These are phyloP conservation scores for Cantharellus anzutake DNA, from an alignment of 768 basidiomycete species.

Conservation along the genomic window DNA sequence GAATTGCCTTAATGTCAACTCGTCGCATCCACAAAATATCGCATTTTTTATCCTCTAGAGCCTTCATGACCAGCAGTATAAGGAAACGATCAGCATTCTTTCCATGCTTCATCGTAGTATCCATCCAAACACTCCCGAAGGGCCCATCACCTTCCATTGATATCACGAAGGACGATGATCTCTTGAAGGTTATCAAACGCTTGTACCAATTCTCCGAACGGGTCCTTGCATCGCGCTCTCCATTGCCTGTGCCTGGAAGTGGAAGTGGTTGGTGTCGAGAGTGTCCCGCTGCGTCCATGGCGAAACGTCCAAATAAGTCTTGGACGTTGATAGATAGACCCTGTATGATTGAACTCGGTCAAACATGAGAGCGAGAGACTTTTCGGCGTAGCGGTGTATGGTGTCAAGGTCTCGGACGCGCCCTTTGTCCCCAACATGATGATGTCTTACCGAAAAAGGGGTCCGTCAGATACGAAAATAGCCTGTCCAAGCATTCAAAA, in stretches of 20 bases:
- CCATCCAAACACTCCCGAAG: too few relatives aligned
- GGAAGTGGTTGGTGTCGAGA: slow-evolving; percentile 1
- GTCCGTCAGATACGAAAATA: too few relatives aligned
- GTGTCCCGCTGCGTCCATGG: slow-evolving; percentile 1
- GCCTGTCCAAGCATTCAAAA: too few relatives aligned
- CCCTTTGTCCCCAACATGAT: slow-evolving; percentile 6
- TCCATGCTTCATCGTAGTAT: not conserved
- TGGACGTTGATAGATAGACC: slow-evolving; percentile 10
- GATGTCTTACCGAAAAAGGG: too few relatives aligned
- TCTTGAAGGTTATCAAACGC: too few relatives aligned
- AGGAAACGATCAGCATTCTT: not conserved
- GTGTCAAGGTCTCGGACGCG: slow-evolving; percentile 6
- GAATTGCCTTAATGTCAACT: too few relatives aligned
- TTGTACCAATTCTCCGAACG: too few relatives aligned
- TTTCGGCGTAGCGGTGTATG: slow-evolving; percentile 9
- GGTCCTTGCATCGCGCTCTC: too few relatives aligned
- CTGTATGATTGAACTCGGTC: slow-evolving; percentile 3
- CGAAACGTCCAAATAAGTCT: slow-evolving; percentile 7
- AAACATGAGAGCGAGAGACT: slow-evolving; percentile 7
- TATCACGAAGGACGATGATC: too few relatives aligned
- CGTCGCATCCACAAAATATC: too few relatives aligned
- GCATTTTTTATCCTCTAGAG: too few relatives aligned
- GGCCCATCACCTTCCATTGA: too few relatives aligned
- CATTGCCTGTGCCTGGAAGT: not conserved
- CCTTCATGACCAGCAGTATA: not conserved